Evolutionary conservation across 1,284 basidiomycete genomes (phyloP), one percentile per base, ranked within the genome.

Genomic region (Apiotrichum akiyoshidainum): DNA sequence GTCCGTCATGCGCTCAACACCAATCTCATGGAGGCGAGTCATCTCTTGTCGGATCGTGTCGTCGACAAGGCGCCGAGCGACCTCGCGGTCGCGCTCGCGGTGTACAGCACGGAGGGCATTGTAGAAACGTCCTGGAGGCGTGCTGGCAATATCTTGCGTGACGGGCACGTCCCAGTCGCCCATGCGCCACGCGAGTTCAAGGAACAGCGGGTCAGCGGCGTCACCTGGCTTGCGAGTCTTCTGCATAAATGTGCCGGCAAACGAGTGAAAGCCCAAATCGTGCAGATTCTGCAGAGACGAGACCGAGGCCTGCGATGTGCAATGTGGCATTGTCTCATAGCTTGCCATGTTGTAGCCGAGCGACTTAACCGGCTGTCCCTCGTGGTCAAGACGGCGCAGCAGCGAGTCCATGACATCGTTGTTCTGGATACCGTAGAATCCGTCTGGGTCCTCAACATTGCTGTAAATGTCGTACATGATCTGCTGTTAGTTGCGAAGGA

Each of bases 391-490:
- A 5, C 91, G 85, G 61, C 86, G 87, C 46, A 93, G 81, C 39
- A 98, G 82, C 58, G 92, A 88, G 45, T 85, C 83, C 33, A 85
- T 83, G 14, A 90, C 82, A 68, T 98, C 85, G n/a, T 86, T 84
- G 34, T 78, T 77, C 61, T 86, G 83, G 61, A 98, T 91, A 2
- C 92, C 92, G 74, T 99, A 99, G 74, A 99, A 99, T 1, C 95
- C 92, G 68, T 99, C 95, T 0, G 94, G 94, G 69, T 99, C 95
- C 69, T 96, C 92, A 58, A 99, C 92, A 69, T 92, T 90, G 62
- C 86, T 87, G 73, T 97, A 99, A 53, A 98, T 92, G 54, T 89
- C 86, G 76, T 94, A 96, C 47, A 98, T 80, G 37, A 93, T 82
- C 76, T 77, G 42, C 4, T 5, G 13, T 76, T 70, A 39, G 66